These are phyloP conservation scores for Suillus decipiens DNA, from an alignment of 768 basidiomycete species.

Conservation along the genomic window DNA sequence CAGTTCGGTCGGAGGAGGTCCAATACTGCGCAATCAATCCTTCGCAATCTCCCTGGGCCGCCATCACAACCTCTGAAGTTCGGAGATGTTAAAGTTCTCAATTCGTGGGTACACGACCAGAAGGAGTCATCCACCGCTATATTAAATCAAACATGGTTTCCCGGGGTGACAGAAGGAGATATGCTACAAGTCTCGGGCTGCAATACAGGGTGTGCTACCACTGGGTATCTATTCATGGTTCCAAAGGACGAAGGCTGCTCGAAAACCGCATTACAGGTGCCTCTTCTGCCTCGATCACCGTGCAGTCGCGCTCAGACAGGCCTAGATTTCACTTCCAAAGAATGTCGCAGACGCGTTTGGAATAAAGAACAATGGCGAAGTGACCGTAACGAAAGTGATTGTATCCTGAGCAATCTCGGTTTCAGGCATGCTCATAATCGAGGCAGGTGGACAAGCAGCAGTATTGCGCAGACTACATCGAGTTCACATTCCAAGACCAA, in stretches of 20 bases:
- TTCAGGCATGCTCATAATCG: neutral
- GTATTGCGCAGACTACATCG: slow-evolving; percentile 75
- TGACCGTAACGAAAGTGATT: slow-evolving; percentile 67
- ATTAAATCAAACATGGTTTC: slow-evolving; percentile 76
- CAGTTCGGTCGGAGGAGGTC: slow-evolving; percentile 65
- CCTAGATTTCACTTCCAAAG: slow-evolving; percentile 73
- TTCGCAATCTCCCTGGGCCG: slow-evolving; percentile 41
- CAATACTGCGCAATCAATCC: slow-evolving; percentile 71
- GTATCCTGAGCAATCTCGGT: slow-evolving; percentile 4
- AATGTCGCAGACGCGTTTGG: slow-evolving; percentile 72
- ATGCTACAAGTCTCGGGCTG: slow-evolving; percentile 55
- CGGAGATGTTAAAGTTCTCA: slow-evolving; percentile 65
- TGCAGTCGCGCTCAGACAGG: slow-evolving; percentile 3
- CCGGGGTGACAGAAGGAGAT: slow-evolving; percentile 78
- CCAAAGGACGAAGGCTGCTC: slow-evolving; percentile 60
- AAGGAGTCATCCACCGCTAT: slow-evolving; percentile 62
- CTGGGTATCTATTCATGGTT: slow-evolving; percentile 65
- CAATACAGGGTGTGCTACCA: slow-evolving; percentile 41
- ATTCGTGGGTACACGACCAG: slow-evolving; percentile 73
- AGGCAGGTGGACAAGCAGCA: slow-evolving; percentile 66
- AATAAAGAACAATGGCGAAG: slow-evolving; percentile 71
- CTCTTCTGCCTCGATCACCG: slow-evolving; percentile 8
- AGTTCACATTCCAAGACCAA: slow-evolving; percentile 92
- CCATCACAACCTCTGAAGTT: slow-evolving; percentile 50
- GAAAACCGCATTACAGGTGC: slow-evolving; percentile 68